A percentile compares a stretch with the other conserved stretches of the same genome.
phyloP scores from a whole-genome alignment of 2,329 filamentous ascomycete genomes.

The Aspergillus sergii region DNA sequence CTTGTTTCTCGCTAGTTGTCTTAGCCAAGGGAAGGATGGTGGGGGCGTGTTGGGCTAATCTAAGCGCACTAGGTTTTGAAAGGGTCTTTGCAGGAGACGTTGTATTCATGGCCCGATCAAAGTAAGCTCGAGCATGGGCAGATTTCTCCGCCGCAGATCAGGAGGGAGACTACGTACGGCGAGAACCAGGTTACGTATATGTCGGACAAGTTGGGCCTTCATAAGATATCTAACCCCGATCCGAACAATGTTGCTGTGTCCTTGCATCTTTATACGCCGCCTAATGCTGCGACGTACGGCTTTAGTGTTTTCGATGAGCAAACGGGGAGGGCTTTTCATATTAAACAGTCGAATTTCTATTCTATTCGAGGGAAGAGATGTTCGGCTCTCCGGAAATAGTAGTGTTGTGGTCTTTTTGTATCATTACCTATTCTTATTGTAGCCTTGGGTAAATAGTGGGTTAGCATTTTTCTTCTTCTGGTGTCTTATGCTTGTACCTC shows the following conservation, averaged over 20 bases:
- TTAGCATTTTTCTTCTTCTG: not conserved
- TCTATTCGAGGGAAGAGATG: slow-evolving; percentile 56
- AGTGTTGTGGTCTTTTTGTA: not conserved
- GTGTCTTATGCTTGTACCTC: not conserved
- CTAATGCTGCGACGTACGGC: slow-evolving; percentile 80
- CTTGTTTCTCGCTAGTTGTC: not conserved
- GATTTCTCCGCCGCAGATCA: slow-evolving; percentile 60
- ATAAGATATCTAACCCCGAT: slow-evolving; percentile 77
- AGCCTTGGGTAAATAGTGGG: not conserved
- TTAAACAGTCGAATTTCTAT: slow-evolving; percentile 72
- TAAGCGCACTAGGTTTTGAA: slow-evolving; percentile 62
- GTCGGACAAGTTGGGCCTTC: slow-evolving; percentile 82
- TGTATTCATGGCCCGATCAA: slow-evolving; percentile 71
- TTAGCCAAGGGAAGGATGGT: not conserved
- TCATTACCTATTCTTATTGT: not conserved
- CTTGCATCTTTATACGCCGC: slow-evolving; percentile 84
- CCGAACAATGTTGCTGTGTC: slow-evolving; percentile 76
- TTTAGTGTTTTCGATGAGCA: slow-evolving; percentile 79
- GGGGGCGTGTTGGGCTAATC: not conserved
- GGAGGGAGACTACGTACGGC: slow-evolving; percentile 67
- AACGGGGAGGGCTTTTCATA: slow-evolving; percentile 73
- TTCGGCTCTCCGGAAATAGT: slow-evolving; percentile 6
- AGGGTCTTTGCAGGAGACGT: slow-evolving; percentile 77
- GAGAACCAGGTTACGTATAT: slow-evolving; percentile 84
- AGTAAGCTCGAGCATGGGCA: slow-evolving; percentile 49